Evolutionary conservation across 352 stramenopile species (phyloP).

Genomic region (Blastocystis sp.): DNA sequence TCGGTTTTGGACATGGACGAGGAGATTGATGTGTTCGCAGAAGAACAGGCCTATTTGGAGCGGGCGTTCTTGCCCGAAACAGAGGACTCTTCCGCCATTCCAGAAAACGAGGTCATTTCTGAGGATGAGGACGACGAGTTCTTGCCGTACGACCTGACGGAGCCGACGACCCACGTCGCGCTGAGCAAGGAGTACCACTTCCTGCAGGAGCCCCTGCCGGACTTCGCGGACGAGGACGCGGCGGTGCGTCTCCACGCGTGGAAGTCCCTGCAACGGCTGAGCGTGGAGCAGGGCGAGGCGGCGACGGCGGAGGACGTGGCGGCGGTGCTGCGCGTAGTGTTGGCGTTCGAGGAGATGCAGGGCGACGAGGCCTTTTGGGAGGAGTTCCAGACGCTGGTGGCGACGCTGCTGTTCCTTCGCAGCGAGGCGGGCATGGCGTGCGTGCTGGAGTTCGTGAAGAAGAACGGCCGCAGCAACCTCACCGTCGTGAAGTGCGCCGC

Average conservation of each 20-base stretch:
- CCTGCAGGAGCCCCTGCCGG: not conserved
- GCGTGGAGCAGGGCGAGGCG: not conserved
- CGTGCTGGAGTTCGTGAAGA: conserved; percentile 30
- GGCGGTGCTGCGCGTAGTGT: not conserved
- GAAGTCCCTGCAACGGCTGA: not conserved
- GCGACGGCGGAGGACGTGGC: not conserved
- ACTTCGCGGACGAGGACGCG: conserved; percentile 20
- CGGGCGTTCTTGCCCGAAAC: not conserved
- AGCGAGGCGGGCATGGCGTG: not conserved
- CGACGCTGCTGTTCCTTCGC: not conserved
- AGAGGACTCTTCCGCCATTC: not conserved
- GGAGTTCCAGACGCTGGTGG: not conserved
- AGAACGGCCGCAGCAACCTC: conserved; percentile 39
- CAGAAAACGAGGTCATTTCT: not conserved
- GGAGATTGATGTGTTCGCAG: conserved; percentile 8
- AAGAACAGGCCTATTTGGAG: not conserved
- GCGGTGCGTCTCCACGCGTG: not conserved
- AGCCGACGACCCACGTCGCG: not conserved
- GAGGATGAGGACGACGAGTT: conserved; percentile 34
- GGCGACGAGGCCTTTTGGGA: conserved; percentile 9
- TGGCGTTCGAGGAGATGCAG: conserved; percentile 37
- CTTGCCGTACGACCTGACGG: conserved; percentile 57
- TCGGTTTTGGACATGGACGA: conserved; percentile 28
- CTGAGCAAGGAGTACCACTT: not conserved
- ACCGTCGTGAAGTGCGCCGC: conserved; percentile 11